These are phyloP conservation scores for Chaetothyriales sp. DNA, from an alignment of 2,329 filamentous ascomycete species.

Conservation along the genomic window DNA sequence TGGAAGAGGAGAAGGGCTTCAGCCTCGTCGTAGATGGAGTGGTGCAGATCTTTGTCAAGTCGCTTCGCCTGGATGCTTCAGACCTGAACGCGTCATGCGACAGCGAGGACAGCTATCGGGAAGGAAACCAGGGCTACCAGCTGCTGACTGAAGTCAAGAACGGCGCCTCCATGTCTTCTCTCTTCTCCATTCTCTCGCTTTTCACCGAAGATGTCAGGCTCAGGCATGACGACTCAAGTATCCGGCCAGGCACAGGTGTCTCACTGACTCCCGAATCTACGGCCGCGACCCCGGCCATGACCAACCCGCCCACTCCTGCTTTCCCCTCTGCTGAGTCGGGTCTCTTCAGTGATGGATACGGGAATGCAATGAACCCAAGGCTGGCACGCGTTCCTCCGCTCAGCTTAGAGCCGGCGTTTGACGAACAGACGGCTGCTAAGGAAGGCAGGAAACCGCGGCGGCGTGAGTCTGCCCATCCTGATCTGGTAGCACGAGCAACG, in stretches of 20 bases:
- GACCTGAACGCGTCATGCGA: slow-evolving; percentile 39
- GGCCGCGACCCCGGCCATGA: slow-evolving; percentile 24
- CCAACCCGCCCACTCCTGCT: slow-evolving; percentile 19
- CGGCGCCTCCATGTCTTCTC: slow-evolving; percentile 91
- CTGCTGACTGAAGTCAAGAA: slow-evolving; percentile 94
- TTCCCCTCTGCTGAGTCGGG: slow-evolving; percentile 1
- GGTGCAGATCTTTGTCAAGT: slow-evolving; percentile 97
- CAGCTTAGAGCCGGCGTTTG: slow-evolving; percentile 43
- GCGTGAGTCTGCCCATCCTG: slow-evolving; percentile 74
- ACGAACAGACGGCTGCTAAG: slow-evolving; percentile 18
- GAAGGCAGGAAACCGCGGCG: slow-evolving; percentile 13
- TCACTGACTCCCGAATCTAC: slow-evolving; percentile 25
- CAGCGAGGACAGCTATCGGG: slow-evolving; percentile 47
- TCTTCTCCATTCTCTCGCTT: slow-evolving; percentile 91
- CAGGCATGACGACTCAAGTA: slow-evolving; percentile 40
- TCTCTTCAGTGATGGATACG: not conserved
- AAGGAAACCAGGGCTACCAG: slow-evolving; percentile 73
- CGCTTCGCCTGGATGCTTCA: slow-evolving; percentile 39
- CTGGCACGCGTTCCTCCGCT: slow-evolving; percentile 58
- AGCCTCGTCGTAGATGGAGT: slow-evolving; percentile 92
- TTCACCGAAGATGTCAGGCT: slow-evolving; percentile 92
- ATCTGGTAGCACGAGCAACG: slow-evolving; percentile 90
- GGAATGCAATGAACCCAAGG: slow-evolving; percentile 14
- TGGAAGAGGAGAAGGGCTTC: slow-evolving; percentile 97
- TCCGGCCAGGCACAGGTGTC: slow-evolving; percentile 21